Conservation (phyloP, 2,329 filamentous ascomycete species). For the Fulvia fulva region DNA sequence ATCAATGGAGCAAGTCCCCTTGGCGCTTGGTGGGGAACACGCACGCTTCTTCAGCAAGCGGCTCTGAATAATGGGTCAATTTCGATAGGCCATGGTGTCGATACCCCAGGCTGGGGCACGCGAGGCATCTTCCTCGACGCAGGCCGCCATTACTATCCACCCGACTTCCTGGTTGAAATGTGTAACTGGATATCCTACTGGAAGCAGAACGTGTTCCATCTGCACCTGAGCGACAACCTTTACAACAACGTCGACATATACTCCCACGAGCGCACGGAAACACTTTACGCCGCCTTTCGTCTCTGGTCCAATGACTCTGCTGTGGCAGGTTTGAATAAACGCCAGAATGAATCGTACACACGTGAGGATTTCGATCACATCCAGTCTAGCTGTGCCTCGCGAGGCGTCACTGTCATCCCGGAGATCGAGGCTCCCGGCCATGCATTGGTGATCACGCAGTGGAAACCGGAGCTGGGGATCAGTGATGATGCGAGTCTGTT, state of each 20-base stretch:
- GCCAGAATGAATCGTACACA: constrained; percentile 54
- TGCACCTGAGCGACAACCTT: constrained; percentile 57
- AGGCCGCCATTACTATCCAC: constrained; percentile 55
- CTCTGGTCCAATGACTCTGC: constrained; percentile 48
- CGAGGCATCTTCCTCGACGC: constrained; percentile 44
- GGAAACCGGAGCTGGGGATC: constrained; percentile 55
- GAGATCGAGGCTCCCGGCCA: constrained; percentile 60
- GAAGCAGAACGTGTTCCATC: constrained; percentile 57
- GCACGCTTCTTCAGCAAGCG: constrained; percentile 52
- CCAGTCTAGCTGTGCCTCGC: constrained; percentile 49
- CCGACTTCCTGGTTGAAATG: constrained; percentile 53
- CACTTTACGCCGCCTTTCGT: constrained; percentile 55
- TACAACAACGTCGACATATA: constrained; percentile 50
- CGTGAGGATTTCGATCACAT: constrained; percentile 50
- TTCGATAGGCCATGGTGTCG: constrained; percentile 42
- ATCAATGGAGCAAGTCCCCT: constrained; percentile 53
- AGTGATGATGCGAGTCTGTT: constrained; percentile 47
- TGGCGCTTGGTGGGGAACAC: constrained; percentile 57
- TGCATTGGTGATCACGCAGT: constrained; percentile 54
- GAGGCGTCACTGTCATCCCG: constrained; percentile 56
- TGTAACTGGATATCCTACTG: constrained; percentile 60
- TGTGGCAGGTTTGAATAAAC: constrained; percentile 48
- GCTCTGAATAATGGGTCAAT: constrained; percentile 40
- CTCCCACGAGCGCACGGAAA: constrained; percentile 44
- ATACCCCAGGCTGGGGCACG: constrained; percentile 47